Base-by-base conservation (phyloP, 805 yeast genomes). In the Metschnikowia lunata region DNA sequence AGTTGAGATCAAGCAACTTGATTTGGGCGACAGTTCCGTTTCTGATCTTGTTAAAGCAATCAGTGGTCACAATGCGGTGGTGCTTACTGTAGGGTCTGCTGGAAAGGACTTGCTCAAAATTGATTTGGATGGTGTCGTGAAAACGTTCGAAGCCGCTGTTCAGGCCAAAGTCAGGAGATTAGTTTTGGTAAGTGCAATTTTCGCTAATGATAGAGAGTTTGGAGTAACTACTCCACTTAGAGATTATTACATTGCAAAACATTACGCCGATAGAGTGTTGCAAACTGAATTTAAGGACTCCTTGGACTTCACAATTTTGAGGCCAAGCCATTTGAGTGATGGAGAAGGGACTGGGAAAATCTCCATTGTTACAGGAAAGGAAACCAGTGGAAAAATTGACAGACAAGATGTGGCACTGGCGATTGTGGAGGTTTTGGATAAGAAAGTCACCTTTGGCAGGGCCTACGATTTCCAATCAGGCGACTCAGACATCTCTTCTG, bases 81-180 rank as follows among this genome's bases (percentile, higher is more conserved):
- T 82, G 0, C 78, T 80, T 64, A 63, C 76, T 33, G 85, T 83
- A 0, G 86, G 86, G 8, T 78, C 83, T 2, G 82, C 78, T 14
- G 85, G 85, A 2, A 74, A 73, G 36, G 75, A 76, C 12, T 52
- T 72, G 7, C 64, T 79, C 40, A 64, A 72, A 18, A 76, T 81
- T n/a, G 87, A 82, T 53, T 63, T 80, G 46, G 85, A 81, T 55
- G 82, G 82, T 4, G 80, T 82, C 8, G 76, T 78, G 29, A 77
- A 78, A 55, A 69, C 74, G 1, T 67, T 75, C 45, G 84, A 80
- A 54, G 85, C 82, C 0, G 66, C 79, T 8, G 72, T 71, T 35
- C 47, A 54, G 36, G 75, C 71, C 13, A 61, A 63, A 0, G 68
- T 76, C 27, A 58, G 66, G 39, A 66, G 83, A 48, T 74, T 72